A percentile compares a stretch with the other conserved stretches of the same genome.
Conservation (phyloP, 2,329 filamentous ascomycete genomes). For the Diaporthe vexans region DNA sequence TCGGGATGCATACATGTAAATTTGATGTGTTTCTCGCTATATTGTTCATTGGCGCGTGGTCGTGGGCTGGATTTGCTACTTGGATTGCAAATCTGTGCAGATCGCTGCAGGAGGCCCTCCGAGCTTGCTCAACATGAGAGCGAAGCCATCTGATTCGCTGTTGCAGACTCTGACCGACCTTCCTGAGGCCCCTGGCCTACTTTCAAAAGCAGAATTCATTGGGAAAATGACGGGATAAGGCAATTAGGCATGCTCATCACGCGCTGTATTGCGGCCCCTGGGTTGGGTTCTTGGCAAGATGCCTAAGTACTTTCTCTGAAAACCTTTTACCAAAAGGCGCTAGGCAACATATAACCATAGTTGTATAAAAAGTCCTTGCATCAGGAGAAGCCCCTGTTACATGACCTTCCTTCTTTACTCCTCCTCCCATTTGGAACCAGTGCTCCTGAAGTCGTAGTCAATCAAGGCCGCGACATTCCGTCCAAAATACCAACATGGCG, state of each 20-base stretch:
- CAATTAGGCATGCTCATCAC: not conserved
- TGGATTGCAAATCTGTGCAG: not conserved
- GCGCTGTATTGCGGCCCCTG: not conserved
- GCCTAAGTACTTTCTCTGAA: no score
- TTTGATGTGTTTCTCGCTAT: no score
- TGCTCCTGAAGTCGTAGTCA: not conserved
- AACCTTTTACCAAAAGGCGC: not conserved
- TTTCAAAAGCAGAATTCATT: no score
- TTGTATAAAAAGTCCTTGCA: no score
- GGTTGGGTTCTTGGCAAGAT: no score
- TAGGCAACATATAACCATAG: not conserved
- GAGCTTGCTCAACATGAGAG: not conserved
- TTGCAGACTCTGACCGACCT: not conserved
- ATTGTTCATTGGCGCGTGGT: no score
- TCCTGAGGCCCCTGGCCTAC: not conserved
- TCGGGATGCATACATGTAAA: no score
- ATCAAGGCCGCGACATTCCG: not conserved
- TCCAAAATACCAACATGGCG: not conserved
- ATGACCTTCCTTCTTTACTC: not conserved
- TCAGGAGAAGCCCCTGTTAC: no score
- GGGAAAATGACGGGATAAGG: not conserved
- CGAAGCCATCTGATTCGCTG: slow-evolving; percentile 11
- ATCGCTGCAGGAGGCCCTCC: not conserved
- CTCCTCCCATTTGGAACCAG: not conserved
- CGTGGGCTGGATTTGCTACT: no score